These are phyloP conservation scores for Aureobasidium melanogenum DNA, from an alignment of 2,329 filamentous ascomycete species.

Conservation along the genomic window DNA sequence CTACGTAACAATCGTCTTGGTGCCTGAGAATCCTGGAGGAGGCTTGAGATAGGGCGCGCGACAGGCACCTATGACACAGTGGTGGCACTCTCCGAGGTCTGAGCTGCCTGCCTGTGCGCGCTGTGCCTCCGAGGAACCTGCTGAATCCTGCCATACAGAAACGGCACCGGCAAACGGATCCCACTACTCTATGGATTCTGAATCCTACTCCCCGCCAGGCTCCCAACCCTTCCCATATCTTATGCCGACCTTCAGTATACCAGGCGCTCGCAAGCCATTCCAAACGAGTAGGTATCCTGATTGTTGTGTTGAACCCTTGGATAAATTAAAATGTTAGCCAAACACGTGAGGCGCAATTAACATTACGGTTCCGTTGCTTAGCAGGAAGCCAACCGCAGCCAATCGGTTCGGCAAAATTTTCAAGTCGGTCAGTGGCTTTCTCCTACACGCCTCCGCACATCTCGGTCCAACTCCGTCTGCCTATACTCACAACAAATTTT, in stretches of 20 bases:
- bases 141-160: neutral
- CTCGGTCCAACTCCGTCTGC: neutral
- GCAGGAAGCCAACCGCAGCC: neutral
- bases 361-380: slow-evolving; percentile 5
- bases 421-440: neutral
- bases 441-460: neutral
- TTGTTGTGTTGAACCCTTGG: neutral
- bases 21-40: neutral
- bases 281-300: neutral
- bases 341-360: slow-evolving; percentile 7
- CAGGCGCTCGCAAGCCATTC: neutral
- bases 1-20: neutral
- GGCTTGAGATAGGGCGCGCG: neutral
- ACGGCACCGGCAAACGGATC: neutral
- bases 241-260: neutral
- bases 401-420: neutral
- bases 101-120: neutral
- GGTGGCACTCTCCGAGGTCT: neutral
- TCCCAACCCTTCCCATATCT: neutral
- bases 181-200: neutral
- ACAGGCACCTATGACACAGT: neutral
- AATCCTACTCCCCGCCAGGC: neutral
- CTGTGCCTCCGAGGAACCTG: neutral
- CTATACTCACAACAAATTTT: neutral
- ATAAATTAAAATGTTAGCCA: neutral